Evolutionary conservation across 2,329 filamentous ascomycete species (phyloP).

Genomic region (Cryphonectria japonica): DNA sequence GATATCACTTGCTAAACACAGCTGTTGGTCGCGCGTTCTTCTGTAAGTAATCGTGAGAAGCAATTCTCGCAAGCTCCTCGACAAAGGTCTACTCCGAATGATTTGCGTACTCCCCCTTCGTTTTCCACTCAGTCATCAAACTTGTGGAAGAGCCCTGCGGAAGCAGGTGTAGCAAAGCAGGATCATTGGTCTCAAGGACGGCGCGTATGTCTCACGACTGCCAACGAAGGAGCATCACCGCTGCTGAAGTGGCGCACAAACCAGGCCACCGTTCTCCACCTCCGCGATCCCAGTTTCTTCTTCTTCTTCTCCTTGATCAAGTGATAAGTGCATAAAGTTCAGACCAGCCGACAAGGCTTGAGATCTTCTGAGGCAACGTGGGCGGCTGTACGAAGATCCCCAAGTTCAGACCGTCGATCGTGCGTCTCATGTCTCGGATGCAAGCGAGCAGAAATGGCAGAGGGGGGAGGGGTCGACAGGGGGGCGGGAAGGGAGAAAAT

Average conservation of each 20-base stretch:
- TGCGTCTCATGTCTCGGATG: constrained; percentile 23
- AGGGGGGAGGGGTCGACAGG: not conserved
- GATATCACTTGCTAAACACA: not conserved
- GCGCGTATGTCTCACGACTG: constrained; percentile 1
- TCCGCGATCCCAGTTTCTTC: not conserved
- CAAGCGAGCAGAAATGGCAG: not conserved
- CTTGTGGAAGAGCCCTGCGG: not conserved
- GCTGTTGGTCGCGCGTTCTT: not conserved
- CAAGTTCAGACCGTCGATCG: constrained; percentile 27
- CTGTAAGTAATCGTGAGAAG: not conserved
- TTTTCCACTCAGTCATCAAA: not conserved
- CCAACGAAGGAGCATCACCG: not conserved
- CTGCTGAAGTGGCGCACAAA: not conserved
- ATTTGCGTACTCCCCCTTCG: not conserved
- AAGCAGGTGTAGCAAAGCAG: not conserved
- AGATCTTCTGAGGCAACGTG: not conserved
- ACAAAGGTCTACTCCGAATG: not conserved
- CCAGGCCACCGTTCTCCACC: not conserved
- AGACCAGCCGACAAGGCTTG: constrained; percentile 5
- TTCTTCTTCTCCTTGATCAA: not conserved
- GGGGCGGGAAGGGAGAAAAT: too few species aligned
- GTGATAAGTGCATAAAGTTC: not conserved
- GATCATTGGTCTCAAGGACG: not conserved
- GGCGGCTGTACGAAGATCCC: constrained; percentile 8
- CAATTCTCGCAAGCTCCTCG: not conserved